phyloP scores from a whole-genome alignment of 148 eudicot species.

The Vaccinium vitisidaea region DNA sequence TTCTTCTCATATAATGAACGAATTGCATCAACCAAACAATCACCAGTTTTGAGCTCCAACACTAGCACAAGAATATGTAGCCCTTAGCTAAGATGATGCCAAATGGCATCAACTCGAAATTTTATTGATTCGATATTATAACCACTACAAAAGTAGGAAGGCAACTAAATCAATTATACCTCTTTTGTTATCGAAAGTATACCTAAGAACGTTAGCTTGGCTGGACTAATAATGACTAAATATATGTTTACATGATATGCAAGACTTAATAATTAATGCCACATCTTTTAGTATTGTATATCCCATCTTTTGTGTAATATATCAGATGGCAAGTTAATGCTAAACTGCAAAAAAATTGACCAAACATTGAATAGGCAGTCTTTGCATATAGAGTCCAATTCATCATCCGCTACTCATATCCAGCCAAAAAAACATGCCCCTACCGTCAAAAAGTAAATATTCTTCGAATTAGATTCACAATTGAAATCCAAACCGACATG shows the following conservation, averaged over 20 bases:
- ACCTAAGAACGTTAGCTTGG: not conserved
- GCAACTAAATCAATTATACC: not conserved
- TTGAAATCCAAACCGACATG: not conserved
- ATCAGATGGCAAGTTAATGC: not conserved
- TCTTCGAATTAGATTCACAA: not conserved
- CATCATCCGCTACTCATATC: not conserved
- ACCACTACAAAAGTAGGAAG: not conserved
- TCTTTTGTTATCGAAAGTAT: not conserved
- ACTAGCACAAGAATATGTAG: slow-evolving; percentile 12
- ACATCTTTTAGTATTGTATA: not conserved
- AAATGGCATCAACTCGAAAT: not conserved
- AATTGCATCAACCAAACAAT: slow-evolving; percentile 29
- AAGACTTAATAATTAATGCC: not conserved
- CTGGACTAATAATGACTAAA: too few species aligned
- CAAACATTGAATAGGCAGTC: not conserved
- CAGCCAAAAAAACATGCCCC: not conserved
- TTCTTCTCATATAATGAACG: slow-evolving; percentile 34
- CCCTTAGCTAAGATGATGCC: not conserved
- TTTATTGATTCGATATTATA: not conserved
- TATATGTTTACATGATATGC: not conserved
- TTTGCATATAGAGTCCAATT: not conserved
- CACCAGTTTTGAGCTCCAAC: slow-evolving; percentile 31
- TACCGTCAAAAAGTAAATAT: not conserved
- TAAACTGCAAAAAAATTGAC: not conserved
- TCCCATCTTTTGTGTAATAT: too few species aligned